These are phyloP conservation scores for Cladosporium colombiae DNA, from an alignment of 2,329 filamentous ascomycete genomes.

Conservation along the genomic window DNA sequence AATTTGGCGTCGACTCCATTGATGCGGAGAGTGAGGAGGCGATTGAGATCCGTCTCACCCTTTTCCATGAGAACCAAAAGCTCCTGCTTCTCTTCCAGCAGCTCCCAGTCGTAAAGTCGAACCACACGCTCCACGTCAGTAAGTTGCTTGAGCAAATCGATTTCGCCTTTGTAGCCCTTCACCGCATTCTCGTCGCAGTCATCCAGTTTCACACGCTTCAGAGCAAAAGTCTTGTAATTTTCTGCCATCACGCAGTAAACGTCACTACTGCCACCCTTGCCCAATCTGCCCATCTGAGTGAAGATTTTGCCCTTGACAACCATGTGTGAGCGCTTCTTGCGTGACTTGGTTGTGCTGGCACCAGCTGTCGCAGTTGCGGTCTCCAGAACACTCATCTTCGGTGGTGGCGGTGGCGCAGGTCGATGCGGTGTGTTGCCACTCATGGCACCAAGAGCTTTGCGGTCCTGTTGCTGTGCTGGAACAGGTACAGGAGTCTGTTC, in stretches of 20 bases:
- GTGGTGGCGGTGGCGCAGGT: slow-evolving; percentile 74
- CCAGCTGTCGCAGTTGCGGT: slow-evolving; percentile 83
- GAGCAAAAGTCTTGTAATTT: slow-evolving; percentile 90
- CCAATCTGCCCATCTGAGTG: slow-evolving; percentile 85
- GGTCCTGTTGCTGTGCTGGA: slow-evolving; percentile 34
- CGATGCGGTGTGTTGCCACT: slow-evolving; percentile 74
- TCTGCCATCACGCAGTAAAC: slow-evolving; percentile 97
- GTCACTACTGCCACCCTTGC: slow-evolving; percentile 87
- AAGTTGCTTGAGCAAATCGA: slow-evolving; percentile 82
- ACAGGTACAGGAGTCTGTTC: slow-evolving; percentile 44
- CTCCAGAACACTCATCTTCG: slow-evolving; percentile 96
- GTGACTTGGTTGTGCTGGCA: slow-evolving; percentile 71
- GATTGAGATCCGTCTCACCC: slow-evolving; percentile 89
- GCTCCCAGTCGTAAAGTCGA: slow-evolving; percentile 84
- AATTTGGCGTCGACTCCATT: slow-evolving; percentile 71
- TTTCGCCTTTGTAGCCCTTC: slow-evolving; percentile 89
- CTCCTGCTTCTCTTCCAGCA: slow-evolving; percentile 88
- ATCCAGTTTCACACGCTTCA: slow-evolving; percentile 90
- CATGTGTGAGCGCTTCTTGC: slow-evolving; percentile 78
- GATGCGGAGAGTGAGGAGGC: slow-evolving; percentile 71
- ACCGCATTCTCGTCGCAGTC: slow-evolving; percentile 83
- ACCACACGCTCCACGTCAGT: slow-evolving; percentile 87
- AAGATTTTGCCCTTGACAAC: slow-evolving; percentile 90
- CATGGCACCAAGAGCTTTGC: slow-evolving; percentile 53
- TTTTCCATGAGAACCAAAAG: slow-evolving; percentile 96